Evolutionary conservation across 331 rosid species (phyloP).

Genomic region (Quercus phellos): DNA sequence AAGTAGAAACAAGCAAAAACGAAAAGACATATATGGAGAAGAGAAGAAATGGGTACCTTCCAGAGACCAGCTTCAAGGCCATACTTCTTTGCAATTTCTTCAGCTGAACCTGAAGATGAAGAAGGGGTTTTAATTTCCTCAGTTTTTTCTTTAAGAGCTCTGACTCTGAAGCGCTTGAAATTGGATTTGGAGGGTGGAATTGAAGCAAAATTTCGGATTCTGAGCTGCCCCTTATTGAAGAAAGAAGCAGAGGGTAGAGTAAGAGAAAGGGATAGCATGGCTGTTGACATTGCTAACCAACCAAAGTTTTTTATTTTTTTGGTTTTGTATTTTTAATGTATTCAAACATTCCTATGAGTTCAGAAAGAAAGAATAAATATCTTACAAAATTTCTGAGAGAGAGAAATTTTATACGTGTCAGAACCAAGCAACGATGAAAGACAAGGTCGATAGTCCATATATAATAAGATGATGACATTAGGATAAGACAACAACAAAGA

Average conservation of each 20-base stretch:
- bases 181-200: slow-evolving; percentile 23
- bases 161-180: slow-evolving; percentile 43
- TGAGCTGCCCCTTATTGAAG: slow-evolving; percentile 13
- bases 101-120: slow-evolving; percentile 45
- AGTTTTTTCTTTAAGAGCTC: slow-evolving; percentile 69
- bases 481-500: not conserved
- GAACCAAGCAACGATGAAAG: not conserved
- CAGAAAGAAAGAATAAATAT: not conserved
- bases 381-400: not conserved
- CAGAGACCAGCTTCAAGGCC: slow-evolving; percentile 95
- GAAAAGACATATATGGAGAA: not conserved
- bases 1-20: not conserved
- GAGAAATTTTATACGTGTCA: not conserved
- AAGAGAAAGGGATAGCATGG: slow-evolving; percentile 28
- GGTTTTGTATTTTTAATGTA: not conserved
- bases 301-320: not conserved
- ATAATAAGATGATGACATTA: not conserved
- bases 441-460: not conserved
- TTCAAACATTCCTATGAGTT: slow-evolving; percentile 21
- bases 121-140: slow-evolving; percentile 58
- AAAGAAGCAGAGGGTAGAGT: slow-evolving; percentile 34
- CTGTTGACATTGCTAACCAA: slow-evolving; percentile 43
- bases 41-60: slow-evolving; percentile 58
- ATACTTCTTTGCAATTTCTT: slow-evolving; percentile 72
- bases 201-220: slow-evolving; percentile 23